These are phyloP conservation scores for Globisporangium okanoganense DNA, from an alignment of 352 stramenopile species.

Conservation along the genomic window DNA sequence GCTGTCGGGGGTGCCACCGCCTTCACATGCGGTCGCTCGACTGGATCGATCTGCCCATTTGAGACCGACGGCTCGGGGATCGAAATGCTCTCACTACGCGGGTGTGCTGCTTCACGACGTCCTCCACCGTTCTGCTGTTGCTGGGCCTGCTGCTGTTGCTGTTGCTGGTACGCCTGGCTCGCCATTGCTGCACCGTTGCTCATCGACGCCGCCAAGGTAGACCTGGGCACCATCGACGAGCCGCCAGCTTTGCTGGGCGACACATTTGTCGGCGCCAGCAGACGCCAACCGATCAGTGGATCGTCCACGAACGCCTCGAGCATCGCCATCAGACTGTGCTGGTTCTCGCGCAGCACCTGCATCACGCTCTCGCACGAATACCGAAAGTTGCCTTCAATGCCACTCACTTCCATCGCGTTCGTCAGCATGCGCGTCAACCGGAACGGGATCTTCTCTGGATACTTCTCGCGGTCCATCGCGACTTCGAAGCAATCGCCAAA, in stretches of 20 bases:
- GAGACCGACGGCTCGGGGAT: conserved; percentile 37
- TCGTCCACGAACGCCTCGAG: conserved; percentile 99
- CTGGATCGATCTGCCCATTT: conserved; percentile 22
- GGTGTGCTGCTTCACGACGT: conserved; percentile 11
- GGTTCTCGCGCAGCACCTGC: conserved; percentile 95
- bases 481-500: conserved; percentile 98
- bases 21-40: conserved; percentile 5
- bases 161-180: conserved; percentile 9
- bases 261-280: conserved; percentile 75
- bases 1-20: neutral
- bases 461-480: conserved; percentile 98
- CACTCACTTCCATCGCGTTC: conserved; percentile 98
- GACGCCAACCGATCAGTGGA: conserved; percentile 97
- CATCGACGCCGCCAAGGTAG: conserved; percentile 20
- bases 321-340: conserved; percentile 98
- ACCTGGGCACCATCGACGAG: conserved; percentile 28
- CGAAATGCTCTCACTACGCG: conserved; percentile 55
- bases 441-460: conserved; percentile 99
- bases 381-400: conserved; percentile 98
- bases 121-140: neutral
- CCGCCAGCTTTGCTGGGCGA: conserved; percentile 33
- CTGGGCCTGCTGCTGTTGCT: conserved; percentile 17
- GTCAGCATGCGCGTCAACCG: conserved; percentile 98
- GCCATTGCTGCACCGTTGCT: neutral
- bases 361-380: conserved; percentile 98